phyloP scores from a whole-genome alignment of 139 green algal species.

The Chlamydomonas applanata region DNA sequence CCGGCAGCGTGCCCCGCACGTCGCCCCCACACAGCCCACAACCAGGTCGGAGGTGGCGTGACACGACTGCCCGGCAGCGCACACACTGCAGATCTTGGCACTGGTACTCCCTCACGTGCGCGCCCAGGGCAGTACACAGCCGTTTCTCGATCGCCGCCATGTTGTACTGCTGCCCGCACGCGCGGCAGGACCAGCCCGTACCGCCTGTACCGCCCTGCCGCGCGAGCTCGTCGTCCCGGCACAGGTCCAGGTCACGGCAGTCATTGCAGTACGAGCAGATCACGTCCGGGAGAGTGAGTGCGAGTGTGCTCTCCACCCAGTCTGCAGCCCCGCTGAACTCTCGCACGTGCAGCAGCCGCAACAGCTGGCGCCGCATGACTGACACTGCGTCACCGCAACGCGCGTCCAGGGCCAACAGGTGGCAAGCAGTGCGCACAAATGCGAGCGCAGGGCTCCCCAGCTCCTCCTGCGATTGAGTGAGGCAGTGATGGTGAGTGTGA shows the following conservation, averaged over 20 bases:
- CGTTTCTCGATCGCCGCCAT: slow-evolving; percentile 62
- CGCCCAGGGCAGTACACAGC: slow-evolving; percentile 55
- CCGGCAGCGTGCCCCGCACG: slow-evolving; percentile 44
- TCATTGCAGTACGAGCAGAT: slow-evolving; percentile 88
- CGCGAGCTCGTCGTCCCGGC: slow-evolving; percentile 70
- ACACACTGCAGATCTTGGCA: slow-evolving; percentile 86
- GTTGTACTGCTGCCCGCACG: slow-evolving; percentile 51
- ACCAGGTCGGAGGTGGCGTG: slow-evolving; percentile 44
- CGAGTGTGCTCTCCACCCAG: slow-evolving; percentile 82
- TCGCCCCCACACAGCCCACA: slow-evolving; percentile 68
- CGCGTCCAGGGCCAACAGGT: slow-evolving; percentile 77
- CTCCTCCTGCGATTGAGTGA: slow-evolving; percentile 46
- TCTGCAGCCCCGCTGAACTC: slow-evolving; percentile 76
- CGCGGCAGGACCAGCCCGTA: slow-evolving; percentile 17
- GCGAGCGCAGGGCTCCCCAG: slow-evolving; percentile 80
- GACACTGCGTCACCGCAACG: slow-evolving; percentile 47
- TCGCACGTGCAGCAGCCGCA: slow-evolving; percentile 74
- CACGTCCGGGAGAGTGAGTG: slow-evolving; percentile 82
- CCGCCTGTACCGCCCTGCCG: slow-evolving; percentile 2
- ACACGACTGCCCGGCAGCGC: slow-evolving; percentile 28
- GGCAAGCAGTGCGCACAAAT: slow-evolving; percentile 75
- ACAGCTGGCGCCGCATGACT: slow-evolving; percentile 77
- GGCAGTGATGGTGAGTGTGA: not conserved
- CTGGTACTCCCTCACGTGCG: slow-evolving; percentile 62
- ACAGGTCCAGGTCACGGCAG: slow-evolving; percentile 90